These are phyloP conservation scores for Cicer pinnatifidum DNA, from an alignment of 306 rosid genomes.

Conservation along the genomic window DNA sequence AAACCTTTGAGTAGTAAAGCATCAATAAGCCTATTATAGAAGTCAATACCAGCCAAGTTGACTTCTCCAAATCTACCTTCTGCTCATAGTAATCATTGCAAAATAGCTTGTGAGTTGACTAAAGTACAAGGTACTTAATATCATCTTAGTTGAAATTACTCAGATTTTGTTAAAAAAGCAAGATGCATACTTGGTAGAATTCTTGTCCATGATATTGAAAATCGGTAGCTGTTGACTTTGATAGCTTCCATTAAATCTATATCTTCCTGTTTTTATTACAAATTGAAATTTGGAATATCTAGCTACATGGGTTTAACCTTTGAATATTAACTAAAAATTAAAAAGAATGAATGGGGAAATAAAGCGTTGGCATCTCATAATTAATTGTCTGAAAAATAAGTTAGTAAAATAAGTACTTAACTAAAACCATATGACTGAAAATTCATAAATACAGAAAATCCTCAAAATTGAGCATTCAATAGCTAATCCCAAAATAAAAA, in stretches of 20 bases:
- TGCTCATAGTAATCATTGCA: constrained; percentile 38
- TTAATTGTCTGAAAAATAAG: no score
- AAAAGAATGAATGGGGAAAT: no score
- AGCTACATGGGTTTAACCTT: no score
- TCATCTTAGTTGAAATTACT: not conserved
- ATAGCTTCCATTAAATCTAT: constrained; percentile 58
- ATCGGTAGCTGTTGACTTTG: constrained; percentile 69
- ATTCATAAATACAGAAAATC: no score
- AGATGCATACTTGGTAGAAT: constrained; percentile 68
- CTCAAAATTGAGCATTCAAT: no score
- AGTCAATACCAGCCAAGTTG: constrained; percentile 57
- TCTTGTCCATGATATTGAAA: constrained; percentile 85
- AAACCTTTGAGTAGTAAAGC: constrained; percentile 62
- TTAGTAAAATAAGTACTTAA: no score
- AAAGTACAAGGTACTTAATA: not conserved
- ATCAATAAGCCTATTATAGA: constrained; percentile 60
- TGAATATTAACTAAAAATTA: no score
- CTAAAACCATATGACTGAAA: no score
- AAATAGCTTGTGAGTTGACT: constrained; percentile 35
- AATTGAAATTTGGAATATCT: constrained; percentile 1
- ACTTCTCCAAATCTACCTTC: constrained; percentile 74
- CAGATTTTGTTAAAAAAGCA: not conserved
- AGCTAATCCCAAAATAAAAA: no score
- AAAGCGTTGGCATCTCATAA: no score
- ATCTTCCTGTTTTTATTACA: constrained; percentile 64